phyloP scores from a whole-genome alignment of 2,329 filamentous ascomycete genomes.

The Cytospora mali region DNA sequence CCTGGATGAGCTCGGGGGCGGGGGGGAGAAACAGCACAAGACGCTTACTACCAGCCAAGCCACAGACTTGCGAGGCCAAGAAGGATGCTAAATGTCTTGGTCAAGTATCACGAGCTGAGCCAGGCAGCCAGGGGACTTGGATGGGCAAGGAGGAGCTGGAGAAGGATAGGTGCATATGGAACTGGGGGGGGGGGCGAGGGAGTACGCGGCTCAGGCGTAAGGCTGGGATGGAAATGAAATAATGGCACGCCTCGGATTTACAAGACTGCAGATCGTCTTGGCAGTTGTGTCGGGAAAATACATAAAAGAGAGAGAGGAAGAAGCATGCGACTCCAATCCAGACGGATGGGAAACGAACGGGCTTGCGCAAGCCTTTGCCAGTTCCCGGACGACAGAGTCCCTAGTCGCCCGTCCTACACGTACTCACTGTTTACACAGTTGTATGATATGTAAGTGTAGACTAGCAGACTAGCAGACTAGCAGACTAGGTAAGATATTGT shows the following conservation, averaged over 20 bases:
- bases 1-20: too few species aligned
- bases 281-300: neutral
- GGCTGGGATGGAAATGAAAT: neutral
- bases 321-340: neutral
- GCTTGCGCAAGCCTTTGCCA: neutral
- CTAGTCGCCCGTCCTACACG: neutral
- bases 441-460: too few species aligned
- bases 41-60: slow-evolving; percentile 24
- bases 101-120: too few species aligned
- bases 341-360: neutral
- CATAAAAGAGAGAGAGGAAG: neutral
- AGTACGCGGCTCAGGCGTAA: neutral
- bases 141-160: neutral
- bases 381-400: neutral
- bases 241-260: neutral
- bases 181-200: neutral
- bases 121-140: too few species aligned
- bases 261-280: neutral
- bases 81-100: slow-evolving; percentile 22
- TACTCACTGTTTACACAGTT: too few species aligned
- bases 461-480: too few species aligned
- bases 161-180: neutral
- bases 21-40: too few species aligned
- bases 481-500: too few species aligned
- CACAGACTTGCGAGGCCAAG: slow-evolving; percentile 22